These are phyloP conservation scores for Suillus spraguei DNA, from an alignment of 768 basidiomycete genomes.

Conservation along the genomic window DNA sequence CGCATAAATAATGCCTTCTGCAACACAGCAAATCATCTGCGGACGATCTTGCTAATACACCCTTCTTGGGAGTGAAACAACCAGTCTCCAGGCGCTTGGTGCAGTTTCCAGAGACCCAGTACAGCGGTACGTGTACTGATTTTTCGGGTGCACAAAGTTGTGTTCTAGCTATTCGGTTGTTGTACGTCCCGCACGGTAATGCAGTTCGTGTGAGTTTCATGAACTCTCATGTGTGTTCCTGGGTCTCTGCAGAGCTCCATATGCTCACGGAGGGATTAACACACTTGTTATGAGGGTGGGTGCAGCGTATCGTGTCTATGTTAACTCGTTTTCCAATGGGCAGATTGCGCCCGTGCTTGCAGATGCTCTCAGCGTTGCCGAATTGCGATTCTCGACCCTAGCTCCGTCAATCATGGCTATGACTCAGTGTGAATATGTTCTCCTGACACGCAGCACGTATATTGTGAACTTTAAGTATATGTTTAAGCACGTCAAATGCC, in stretches of 20 bases:
- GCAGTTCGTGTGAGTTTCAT: neutral
- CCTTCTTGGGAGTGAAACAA: constrained; percentile 1
- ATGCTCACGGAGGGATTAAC: neutral
- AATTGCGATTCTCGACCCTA: neutral
- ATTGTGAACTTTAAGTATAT: neutral
- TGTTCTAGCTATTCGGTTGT: neutral
- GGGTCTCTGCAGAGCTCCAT: neutral
- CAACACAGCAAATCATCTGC: neutral
- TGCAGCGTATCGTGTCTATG: neutral
- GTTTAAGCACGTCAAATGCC: neutral
- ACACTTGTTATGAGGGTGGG: neutral
- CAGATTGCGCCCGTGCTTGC: neutral
- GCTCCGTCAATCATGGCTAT: neutral
- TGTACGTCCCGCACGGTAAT: neutral
- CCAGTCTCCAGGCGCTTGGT: neutral
- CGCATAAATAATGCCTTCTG: neutral
- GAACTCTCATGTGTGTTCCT: neutral
- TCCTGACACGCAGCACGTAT: neutral
- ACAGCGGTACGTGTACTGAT: neutral
- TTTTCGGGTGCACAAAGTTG: neutral
- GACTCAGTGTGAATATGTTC: neutral
- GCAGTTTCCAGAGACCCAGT: neutral
- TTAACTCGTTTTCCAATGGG: neutral
- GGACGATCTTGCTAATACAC: neutral
- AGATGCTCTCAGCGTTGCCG: neutral